Evolutionary conservation across 495 filamentous ascomycete species (phyloP).

Genomic region (Collariella sp.): DNA sequence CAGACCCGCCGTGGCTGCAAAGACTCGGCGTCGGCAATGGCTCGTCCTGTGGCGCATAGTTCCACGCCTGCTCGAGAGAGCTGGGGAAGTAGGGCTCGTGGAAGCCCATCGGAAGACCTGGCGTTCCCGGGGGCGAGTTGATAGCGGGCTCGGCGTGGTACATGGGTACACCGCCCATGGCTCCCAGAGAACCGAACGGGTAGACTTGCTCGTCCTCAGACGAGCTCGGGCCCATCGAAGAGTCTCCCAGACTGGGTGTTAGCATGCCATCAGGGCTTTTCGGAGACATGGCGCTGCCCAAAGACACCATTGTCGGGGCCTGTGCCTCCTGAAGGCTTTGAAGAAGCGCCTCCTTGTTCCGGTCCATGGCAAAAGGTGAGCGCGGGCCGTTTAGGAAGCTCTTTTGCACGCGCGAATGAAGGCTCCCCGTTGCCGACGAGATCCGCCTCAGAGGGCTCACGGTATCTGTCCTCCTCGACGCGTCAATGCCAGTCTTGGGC

Average conservation of each 20-base stretch:
- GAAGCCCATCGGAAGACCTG: slow-evolving; percentile 29
- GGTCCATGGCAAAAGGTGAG: slow-evolving; percentile 37
- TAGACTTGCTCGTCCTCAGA: slow-evolving; percentile 34
- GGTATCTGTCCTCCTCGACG: slow-evolving; percentile 27
- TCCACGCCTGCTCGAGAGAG: slow-evolving; percentile 24
- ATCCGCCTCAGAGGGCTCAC: slow-evolving; percentile 42
- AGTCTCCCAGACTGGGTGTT: slow-evolving; percentile 25
- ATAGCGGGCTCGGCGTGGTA: slow-evolving; percentile 30
- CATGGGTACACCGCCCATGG: slow-evolving; percentile 12
- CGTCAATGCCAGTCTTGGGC: slow-evolving; percentile 35
- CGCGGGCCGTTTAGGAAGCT: slow-evolving; percentile 30
- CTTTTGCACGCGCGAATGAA: slow-evolving; percentile 37
- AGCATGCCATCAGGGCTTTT: slow-evolving; percentile 20
- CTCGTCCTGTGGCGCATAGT: slow-evolving; percentile 32
- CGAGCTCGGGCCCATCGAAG: slow-evolving; percentile 23
- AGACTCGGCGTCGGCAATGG: slow-evolving; percentile 38
- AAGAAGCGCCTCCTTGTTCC: slow-evolving; percentile 34
- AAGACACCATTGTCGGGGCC: slow-evolving; percentile 28
- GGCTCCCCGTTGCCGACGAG: slow-evolving; percentile 33
- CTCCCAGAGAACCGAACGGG: slow-evolving; percentile 20
- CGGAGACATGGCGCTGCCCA: slow-evolving; percentile 30
- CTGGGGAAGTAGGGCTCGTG: slow-evolving; percentile 26
- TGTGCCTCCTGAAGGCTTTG: slow-evolving; percentile 30
- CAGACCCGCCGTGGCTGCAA: slow-evolving; percentile 35
- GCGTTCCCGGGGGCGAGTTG: slow-evolving; percentile 42